Evolutionary conservation across 768 basidiomycete species (phyloP), one percentile per base, ranked within the genome.

Genomic region (Kwoniella bestiolae): DNA sequence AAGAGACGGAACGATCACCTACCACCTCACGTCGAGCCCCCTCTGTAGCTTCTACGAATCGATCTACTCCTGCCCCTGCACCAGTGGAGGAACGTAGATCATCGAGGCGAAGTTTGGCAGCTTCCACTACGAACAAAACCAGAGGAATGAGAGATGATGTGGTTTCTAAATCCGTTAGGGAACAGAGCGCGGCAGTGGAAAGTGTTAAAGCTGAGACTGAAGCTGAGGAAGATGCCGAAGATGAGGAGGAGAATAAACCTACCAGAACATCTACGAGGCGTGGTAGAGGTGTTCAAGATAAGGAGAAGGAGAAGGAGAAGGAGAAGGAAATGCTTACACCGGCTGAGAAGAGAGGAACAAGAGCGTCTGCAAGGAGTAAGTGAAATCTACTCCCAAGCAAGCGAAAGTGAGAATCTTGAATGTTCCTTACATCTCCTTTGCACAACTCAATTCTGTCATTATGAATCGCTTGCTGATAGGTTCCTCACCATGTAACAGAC

Each of bases 21-120:
- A 63, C 61, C 6, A 55, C 62, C 16, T 68, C 69, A 26, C 68
- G 74, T 34, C n/a, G 45, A 11, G 72, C 69, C 28, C 55, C 68
- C 5, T 70, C 68, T 3, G 75, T 76, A 0, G 31, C 60, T 5
- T 74, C 72, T 8, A 67, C 60, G 14, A 62, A 63, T 6, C 71
- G 72, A 3, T 62, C 68, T 14, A 65, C 70, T 26, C 71, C 65
- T 14, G 65, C 58, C 7, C 71, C 65, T 5, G 60, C 56, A 8
- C 46, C 31, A 5, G 50, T 47, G 5, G 38, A 51, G 41, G 62
- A 63, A 35, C 49, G 62, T 9, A 18, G 62, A 31, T 55, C 62
- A 0, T 53, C 58, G 2, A 53, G 65, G 32, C 1, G 65, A 47
- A 35, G 41, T n/a, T 16, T 45, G 18, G 52, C 45, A 8, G 28